These are phyloP conservation scores for Seminavis robusta DNA, from an alignment of 108 stramenopile species.

Conservation along the genomic window DNA sequence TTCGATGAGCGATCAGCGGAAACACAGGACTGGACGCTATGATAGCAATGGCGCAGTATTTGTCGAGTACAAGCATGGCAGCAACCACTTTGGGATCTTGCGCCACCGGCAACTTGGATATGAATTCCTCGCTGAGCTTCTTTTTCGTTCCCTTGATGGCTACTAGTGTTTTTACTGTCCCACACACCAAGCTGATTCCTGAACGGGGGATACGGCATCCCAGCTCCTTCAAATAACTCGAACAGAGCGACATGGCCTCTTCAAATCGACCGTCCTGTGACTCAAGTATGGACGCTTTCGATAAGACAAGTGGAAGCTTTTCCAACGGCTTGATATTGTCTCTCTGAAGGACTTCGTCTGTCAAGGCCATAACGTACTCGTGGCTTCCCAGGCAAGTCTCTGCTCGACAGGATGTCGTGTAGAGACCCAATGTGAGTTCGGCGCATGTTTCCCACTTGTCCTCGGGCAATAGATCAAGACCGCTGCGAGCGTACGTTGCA, in stretches of 20 bases:
- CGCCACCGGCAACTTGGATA: conserved; percentile 1
- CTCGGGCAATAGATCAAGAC: conserved; percentile 1
- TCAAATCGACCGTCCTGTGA: no score
- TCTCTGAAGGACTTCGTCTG: conserved; percentile 3
- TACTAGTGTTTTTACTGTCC: no score
- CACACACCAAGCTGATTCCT: no score
- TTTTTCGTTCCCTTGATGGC: no score
- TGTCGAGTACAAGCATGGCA: conserved; percentile 1
- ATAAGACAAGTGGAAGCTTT: no score
- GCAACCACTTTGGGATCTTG: conserved; percentile 1
- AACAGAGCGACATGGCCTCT: conserved; percentile 3
- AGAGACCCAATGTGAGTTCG: conserved; percentile 9
- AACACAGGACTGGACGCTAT: background rate
- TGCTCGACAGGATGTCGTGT: conserved; percentile 8
- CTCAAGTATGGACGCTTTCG: no score
- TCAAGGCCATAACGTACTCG: background rate
- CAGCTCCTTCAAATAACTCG: no score
- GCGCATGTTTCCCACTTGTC: background rate
- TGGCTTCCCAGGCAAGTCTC: conserved; percentile 11
- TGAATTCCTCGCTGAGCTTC: background rate
- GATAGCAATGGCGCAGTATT: background rate
- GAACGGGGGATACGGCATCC: no score
- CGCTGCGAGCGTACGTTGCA: conserved; percentile 1
- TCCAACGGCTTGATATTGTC: background rate
- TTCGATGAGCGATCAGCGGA: background rate